Evolutionary conservation across 2,329 filamentous ascomycete genomes (phyloP), one percentile per base, ranked within the genome.

Genomic region (Cercospora beticola): DNA sequence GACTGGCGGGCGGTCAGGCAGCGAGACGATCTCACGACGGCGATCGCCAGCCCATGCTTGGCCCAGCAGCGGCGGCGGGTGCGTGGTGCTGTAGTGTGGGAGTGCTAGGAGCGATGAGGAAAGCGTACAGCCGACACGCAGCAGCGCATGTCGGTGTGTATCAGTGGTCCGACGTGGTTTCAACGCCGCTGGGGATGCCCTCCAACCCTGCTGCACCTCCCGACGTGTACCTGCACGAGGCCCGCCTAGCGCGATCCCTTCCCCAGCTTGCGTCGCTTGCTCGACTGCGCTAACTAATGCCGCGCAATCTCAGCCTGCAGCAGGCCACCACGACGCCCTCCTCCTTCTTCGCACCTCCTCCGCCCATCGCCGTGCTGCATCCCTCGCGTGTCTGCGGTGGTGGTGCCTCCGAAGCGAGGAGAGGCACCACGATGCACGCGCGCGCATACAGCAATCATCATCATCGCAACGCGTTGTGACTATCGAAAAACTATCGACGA

Each of bases 1-100:
- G 61, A 63, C 26, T 52, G 61, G 46, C 52, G 31, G 46, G 52
- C 63, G 52, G 63, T 65, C 63, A 59, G 63, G 63, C 63, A 49
- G 33, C 63, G 21, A 65, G 46, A 57, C 62, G 26, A 56, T 56
- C 62, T n/a, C 62, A 64, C 52, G 62, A 56, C 59, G 59, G 23
- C 59, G 59, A 62, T 62, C 59, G 33, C 31, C 7, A 30, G 59
- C 36, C 36, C 36, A 43, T 43, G 36, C 33, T 40, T 40, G 33
- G 33, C 33, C 33, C 14, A 16, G 33, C 33, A 7, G 33, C 33
- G 6, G 33, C 33, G 16, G 36, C 36, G 36, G 5, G 16, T 5
- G 36, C 36, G 36, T 43, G 36, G 6, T 43, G 36, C 36, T 7
- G 36, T 43, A 12, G 33, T 40, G 33, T 16, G 33, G 5, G 14